phyloP scores from a whole-genome alignment of 768 basidiomycete species.

The Lactarius quietus region DNA sequence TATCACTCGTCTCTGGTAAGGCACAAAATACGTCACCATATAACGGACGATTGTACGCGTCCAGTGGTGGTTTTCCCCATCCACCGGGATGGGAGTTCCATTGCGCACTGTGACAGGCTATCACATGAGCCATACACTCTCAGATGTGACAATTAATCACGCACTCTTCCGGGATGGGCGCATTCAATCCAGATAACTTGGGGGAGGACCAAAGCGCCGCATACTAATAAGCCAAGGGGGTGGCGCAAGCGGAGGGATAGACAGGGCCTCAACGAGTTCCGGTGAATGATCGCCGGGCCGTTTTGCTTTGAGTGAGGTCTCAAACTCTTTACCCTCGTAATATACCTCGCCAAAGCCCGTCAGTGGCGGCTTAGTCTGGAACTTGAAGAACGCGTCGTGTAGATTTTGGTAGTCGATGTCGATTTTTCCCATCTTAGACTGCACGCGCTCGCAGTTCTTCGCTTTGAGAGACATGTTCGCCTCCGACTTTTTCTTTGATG shows the following conservation, averaged over 20 bases:
- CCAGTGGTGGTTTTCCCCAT: neutral
- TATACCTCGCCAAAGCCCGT: constrained; percentile 99
- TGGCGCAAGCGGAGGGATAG: constrained; percentile 95
- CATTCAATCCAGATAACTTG: constrained; percentile 93
- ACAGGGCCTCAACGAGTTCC: constrained; percentile 97
- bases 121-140: constrained; percentile 11
- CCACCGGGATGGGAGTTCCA: constrained; percentile 99
- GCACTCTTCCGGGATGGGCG: constrained; percentile 95
- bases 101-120: constrained; percentile 61
- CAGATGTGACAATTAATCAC: constrained; percentile 30
- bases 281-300: constrained; percentile 94
- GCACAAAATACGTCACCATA: too few relatives aligned
- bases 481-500: constrained; percentile 98
- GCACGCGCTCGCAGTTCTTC: constrained; percentile 95
- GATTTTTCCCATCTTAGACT: constrained; percentile 99
- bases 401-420: constrained; percentile 99
- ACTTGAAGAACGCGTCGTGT: constrained; percentile 99
- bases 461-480: constrained; percentile 93
- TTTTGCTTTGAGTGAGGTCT: constrained; percentile 95
- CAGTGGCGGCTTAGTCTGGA: constrained; percentile 88
- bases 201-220: constrained; percentile 98
- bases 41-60: too few relatives aligned
- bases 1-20: too few relatives aligned
- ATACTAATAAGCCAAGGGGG: constrained; percentile 99
- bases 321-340: constrained; percentile 99